Evolutionary conservation across 2,329 filamentous ascomycete species (phyloP).

Genomic region (Hypoxylon sp.): DNA sequence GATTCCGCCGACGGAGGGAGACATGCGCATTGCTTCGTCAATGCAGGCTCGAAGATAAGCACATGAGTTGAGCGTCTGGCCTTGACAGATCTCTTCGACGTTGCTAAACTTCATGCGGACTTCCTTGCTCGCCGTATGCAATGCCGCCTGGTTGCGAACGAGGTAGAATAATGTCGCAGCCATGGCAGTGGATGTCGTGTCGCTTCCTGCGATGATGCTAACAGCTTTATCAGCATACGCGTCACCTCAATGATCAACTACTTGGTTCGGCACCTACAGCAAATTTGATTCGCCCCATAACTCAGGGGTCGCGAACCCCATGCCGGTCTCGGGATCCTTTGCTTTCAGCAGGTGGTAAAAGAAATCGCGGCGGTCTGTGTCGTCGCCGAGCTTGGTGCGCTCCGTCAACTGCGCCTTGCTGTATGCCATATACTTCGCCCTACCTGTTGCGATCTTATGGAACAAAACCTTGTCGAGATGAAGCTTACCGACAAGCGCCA

Average conservation of each 20-base stretch:
- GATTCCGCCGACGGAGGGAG: slow-evolving; percentile 70
- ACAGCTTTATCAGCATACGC: slow-evolving; percentile 10
- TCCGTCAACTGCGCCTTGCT: slow-evolving; percentile 74
- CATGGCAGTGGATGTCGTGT: slow-evolving; percentile 78
- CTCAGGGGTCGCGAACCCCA: slow-evolving; percentile 73
- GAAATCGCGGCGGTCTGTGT: slow-evolving; percentile 77
- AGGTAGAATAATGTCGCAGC: slow-evolving; percentile 73
- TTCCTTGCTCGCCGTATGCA: slow-evolving; percentile 62
- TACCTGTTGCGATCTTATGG: slow-evolving; percentile 72
- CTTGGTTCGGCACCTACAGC: slow-evolving; percentile 57
- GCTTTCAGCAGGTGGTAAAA: slow-evolving; percentile 81
- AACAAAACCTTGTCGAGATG: slow-evolving; percentile 76
- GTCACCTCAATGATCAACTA: neutral
- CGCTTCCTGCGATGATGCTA: slow-evolving; percentile 76
- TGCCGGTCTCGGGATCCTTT: slow-evolving; percentile 76
- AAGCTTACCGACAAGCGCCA: slow-evolving; percentile 75
- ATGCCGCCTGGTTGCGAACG: slow-evolving; percentile 61
- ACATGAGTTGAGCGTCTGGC: slow-evolving; percentile 61
- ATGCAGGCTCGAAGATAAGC: slow-evolving; percentile 73
- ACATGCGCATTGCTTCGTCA: slow-evolving; percentile 73
- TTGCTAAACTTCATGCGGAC: slow-evolving; percentile 63
- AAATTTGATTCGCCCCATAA: slow-evolving; percentile 79
- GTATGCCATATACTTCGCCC: slow-evolving; percentile 78
- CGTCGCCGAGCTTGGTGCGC: slow-evolving; percentile 73
- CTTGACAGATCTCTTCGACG: slow-evolving; percentile 67